Conservation (phyloP, 2,329 filamentous ascomycete genomes). For the Ophiostoma novo-ulmi region DNA sequence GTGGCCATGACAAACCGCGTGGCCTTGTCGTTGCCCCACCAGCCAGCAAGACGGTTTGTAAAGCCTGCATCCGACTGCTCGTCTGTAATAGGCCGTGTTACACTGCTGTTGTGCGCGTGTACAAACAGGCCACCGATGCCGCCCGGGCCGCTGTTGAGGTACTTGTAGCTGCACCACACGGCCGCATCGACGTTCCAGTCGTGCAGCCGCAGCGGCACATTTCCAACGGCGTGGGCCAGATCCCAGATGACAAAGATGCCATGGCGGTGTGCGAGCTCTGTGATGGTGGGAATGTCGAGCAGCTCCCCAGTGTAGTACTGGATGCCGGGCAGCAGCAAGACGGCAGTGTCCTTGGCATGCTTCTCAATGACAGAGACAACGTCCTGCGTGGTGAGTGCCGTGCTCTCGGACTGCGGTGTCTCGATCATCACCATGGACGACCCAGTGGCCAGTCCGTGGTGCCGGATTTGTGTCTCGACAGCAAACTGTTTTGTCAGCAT, state of each 20-base stretch:
- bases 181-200: constrained; percentile 92
- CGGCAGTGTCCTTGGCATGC: constrained; percentile 65
- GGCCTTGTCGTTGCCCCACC: constrained; percentile 80
- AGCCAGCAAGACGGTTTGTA: constrained; percentile 66
- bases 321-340: constrained; percentile 78
- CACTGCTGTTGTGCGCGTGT: constrained; percentile 65
- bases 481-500: constrained; percentile 56
- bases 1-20: constrained; percentile 80
- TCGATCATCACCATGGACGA: constrained; percentile 71
- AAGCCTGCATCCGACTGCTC: constrained; percentile 41
- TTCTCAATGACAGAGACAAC: constrained; percentile 69
- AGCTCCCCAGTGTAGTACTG: constrained; percentile 91
- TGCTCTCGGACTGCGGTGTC: constrained; percentile 45
- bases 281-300: constrained; percentile 77
- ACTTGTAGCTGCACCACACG: constrained; percentile 95
- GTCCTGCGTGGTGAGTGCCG: constrained; percentile 63
- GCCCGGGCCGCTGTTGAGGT: constrained; percentile 81
- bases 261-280: constrained; percentile 60
- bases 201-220: constrained; percentile 72
- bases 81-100: constrained; percentile 29
- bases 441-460: constrained; percentile 62
- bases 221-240: constrained; percentile 63
- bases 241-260: constrained; percentile 58
- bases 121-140: constrained; percentile 79
- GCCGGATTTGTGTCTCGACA: constrained; percentile 72